Conservation (phyloP, 805 yeast genomes). For the Ogataea minuta region DNA sequence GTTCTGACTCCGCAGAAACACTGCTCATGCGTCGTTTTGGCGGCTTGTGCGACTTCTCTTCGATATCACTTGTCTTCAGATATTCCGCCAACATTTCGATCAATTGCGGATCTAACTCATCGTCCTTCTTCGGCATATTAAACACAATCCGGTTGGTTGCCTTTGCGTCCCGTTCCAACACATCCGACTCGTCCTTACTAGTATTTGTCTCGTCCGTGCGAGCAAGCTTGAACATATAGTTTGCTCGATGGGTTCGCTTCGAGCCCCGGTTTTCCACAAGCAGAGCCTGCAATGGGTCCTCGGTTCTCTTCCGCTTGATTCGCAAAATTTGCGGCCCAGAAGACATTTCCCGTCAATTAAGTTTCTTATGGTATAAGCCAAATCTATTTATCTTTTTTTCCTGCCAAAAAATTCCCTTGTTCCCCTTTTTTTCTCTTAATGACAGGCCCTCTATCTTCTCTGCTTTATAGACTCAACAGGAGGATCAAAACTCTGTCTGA, state of each 20-base stretch:
- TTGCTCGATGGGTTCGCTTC: slow-evolving; percentile 40
- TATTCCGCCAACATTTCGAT: slow-evolving; percentile 72
- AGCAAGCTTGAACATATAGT: slow-evolving; percentile 45
- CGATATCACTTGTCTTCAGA: slow-evolving; percentile 39
- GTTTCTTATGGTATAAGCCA: background rate
- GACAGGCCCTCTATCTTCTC: slow-evolving; percentile 31
- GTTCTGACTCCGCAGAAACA: slow-evolving; percentile 19
- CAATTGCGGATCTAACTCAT: slow-evolving; percentile 56
- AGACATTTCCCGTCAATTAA: background rate
- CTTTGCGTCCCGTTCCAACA: slow-evolving; percentile 18
- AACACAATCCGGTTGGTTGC: slow-evolving; percentile 23
- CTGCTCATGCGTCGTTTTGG: slow-evolving; percentile 32
- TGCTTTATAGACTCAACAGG: slow-evolving; percentile 28
- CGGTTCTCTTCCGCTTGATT: slow-evolving; percentile 81
- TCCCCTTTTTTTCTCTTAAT: slow-evolving; percentile 16
- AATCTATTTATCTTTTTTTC: background rate
- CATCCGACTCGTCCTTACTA: slow-evolving; percentile 19
- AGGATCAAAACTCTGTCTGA: slow-evolving; percentile 35
- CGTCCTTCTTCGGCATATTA: slow-evolving; percentile 23
- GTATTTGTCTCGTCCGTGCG: slow-evolving; percentile 41
- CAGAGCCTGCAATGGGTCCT: slow-evolving; percentile 86
- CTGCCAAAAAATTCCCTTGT: slow-evolving; percentile 6
- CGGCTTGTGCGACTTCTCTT: slow-evolving; percentile 20
- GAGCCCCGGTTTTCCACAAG: slow-evolving; percentile 41
- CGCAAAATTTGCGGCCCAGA: slow-evolving; percentile 64